Evolutionary conservation across 2,329 filamentous ascomycete species (phyloP).

Genomic region (Aspergillus novoparasiticus): DNA sequence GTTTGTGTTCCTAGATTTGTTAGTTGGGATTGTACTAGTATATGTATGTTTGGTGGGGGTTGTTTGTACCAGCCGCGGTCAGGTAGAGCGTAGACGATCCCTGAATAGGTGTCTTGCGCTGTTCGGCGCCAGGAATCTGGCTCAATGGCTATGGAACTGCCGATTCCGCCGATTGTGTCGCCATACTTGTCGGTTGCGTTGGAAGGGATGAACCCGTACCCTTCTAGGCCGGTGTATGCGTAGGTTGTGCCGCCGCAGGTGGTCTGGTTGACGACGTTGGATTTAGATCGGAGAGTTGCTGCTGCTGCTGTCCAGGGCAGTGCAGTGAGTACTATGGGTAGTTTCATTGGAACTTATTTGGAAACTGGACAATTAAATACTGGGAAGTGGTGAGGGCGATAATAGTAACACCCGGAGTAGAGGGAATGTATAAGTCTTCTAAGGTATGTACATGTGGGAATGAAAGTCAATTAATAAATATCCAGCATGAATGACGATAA

Average conservation of each 20-base stretch:
- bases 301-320: conserved; percentile 19
- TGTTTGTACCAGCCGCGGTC: conserved; percentile 67
- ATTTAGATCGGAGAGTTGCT: conserved; percentile 8
- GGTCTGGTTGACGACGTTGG: conserved; percentile 47
- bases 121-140: conserved; percentile 60
- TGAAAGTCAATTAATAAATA: background rate
- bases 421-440: background rate
- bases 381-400: no score
- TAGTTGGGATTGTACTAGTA: background rate
- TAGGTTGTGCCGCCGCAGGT: conserved; percentile 64
- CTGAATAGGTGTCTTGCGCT: conserved; percentile 57
- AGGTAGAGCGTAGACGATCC: conserved; percentile 64
- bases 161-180: conserved; percentile 69
- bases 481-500: background rate
- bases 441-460: background rate
- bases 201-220: conserved; percentile 63
- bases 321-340: conserved; percentile 13
- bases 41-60: background rate
- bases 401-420: no score
- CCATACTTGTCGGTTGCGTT: conserved; percentile 67
- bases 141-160: conserved; percentile 67
- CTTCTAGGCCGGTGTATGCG: conserved; percentile 67
- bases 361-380: no score
- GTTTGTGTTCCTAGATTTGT: conserved; percentile 60
- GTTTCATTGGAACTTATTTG: conserved; percentile 22